These are phyloP conservation scores for Kodamaea kakaduensis DNA, from an alignment of 805 yeast genomes.

Conservation along the genomic window DNA sequence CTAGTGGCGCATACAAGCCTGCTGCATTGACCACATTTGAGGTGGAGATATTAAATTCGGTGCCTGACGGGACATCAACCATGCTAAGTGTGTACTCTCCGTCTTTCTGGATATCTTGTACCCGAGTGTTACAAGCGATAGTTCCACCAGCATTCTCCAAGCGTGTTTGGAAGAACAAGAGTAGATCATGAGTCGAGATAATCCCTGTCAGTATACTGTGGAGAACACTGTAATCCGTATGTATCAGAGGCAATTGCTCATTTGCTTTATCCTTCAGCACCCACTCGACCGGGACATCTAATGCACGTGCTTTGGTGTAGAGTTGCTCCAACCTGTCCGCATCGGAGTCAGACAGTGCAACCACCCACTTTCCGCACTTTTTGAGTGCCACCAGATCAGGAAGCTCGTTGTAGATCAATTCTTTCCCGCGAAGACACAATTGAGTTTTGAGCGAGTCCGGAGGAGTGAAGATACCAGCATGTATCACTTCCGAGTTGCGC, in stretches of 20 bases:
- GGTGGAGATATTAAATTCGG: conserved; percentile 41
- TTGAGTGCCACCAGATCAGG: conserved; percentile 44
- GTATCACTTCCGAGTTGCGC: conserved; percentile 90
- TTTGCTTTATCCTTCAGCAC: conserved; percentile 44
- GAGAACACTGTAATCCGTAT: conserved; percentile 57
- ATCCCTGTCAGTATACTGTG: conserved; percentile 84
- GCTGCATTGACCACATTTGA: conserved; percentile 71
- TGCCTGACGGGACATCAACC: conserved; percentile 26
- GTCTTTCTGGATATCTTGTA: conserved; percentile 29
- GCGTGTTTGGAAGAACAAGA: conserved; percentile 52
- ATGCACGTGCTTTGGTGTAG: conserved; percentile 43
- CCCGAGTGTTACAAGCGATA: conserved; percentile 58
- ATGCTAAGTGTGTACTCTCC: conserved; percentile 23
- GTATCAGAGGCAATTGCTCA: conserved; percentile 60
- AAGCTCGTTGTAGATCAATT: conserved; percentile 55
- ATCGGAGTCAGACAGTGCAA: conserved; percentile 72
- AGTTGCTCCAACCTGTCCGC: conserved; percentile 54
- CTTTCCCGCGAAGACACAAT: conserved; percentile 73
- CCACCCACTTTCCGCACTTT: conserved; percentile 80
- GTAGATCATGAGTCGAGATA: conserved; percentile 72
- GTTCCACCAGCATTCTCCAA: conserved; percentile 63
- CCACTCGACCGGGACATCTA: conserved; percentile 58
- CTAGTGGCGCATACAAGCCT: conserved; percentile 69
- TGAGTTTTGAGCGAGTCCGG: conserved; percentile 58
- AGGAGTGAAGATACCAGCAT: conserved; percentile 86